These are phyloP conservation scores for Acer yangbiense DNA, from an alignment of 345 rosid genomes.

Conservation along the genomic window DNA sequence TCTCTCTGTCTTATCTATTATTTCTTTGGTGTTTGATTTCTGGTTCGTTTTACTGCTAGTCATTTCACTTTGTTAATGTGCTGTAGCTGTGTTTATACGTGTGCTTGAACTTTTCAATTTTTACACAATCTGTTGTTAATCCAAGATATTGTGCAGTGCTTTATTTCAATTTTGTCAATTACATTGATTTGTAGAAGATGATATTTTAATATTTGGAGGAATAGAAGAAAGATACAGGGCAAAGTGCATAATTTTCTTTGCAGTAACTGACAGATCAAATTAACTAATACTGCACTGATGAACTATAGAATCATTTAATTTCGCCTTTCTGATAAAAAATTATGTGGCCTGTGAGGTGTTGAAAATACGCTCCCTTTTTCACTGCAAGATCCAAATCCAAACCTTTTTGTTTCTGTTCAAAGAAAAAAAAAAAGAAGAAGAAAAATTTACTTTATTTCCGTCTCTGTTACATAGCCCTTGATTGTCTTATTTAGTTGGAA, in stretches of 20 bases:
- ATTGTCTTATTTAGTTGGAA: no score
- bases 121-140: neutral
- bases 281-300: no score
- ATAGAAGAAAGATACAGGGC: no score
- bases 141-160: no score
- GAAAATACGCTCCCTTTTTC: neutral
- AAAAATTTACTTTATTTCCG: neutral
- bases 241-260: no score
- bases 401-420: neutral
- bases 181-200: neutral
- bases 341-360: neutral
- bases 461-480: neutral
- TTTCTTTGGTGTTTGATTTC: neutral
- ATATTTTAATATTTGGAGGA: no score
- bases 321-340: no score
- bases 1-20: neutral
- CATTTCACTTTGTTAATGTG: neutral
- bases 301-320: no score
- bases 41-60: neutral
- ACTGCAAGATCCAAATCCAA: neutral
- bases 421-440: neutral
- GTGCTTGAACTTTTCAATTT: slow-evolving; percentile 4
- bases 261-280: no score
- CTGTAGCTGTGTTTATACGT: neutral
- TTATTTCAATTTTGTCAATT: neutral